A percentile compares a stretch with the other conserved stretches of the same genome.
phyloP scores from a whole-genome alignment of 176 grass and related monocot species.

The Carex littledalei region DNA sequence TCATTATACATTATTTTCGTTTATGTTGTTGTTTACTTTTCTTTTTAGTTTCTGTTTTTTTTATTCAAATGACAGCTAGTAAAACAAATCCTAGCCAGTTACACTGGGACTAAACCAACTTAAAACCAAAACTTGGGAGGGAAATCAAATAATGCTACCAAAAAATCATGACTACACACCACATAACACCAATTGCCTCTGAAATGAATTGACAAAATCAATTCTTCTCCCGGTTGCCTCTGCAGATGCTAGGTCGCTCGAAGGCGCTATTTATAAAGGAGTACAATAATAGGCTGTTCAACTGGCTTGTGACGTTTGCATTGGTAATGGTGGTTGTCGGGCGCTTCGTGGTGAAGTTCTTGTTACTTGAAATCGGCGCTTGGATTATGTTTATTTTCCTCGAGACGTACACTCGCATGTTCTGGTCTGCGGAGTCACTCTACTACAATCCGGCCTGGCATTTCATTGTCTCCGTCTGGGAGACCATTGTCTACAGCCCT shows the following conservation, averaged over 20 bases:
- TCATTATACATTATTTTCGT: not conserved
- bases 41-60: not conserved
- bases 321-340: slow-evolving; percentile 69
- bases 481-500: slow-evolving; percentile 76
- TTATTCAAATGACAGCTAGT: not conserved
- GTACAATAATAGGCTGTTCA: slow-evolving; percentile 87
- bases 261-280: slow-evolving; percentile 76
- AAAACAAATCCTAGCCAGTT: not conserved
- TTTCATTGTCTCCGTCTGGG: slow-evolving; percentile 66
- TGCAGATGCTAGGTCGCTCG: slow-evolving; percentile 69
- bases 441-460: slow-evolving; percentile 91
- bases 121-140: not conserved
- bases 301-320: slow-evolving; percentile 78
- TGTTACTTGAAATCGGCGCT: slow-evolving; percentile 64
- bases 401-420: slow-evolving; percentile 77
- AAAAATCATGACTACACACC: not conserved
- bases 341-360: slow-evolving; percentile 72
- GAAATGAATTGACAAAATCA: not conserved
- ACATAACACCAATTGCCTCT: not conserved
- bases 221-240: not conserved
- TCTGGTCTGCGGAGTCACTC: slow-evolving; percentile 79
- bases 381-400: slow-evolving; percentile 90
- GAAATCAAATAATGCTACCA: not conserved
- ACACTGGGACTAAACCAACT: not conserved
- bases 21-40: not conserved